A percentile compares a stretch with the other conserved stretches of the same genome.
Evolutionary conservation across 2,329 filamentous ascomycete genomes (phyloP).

Genomic region (Zopfia rhizophila): DNA sequence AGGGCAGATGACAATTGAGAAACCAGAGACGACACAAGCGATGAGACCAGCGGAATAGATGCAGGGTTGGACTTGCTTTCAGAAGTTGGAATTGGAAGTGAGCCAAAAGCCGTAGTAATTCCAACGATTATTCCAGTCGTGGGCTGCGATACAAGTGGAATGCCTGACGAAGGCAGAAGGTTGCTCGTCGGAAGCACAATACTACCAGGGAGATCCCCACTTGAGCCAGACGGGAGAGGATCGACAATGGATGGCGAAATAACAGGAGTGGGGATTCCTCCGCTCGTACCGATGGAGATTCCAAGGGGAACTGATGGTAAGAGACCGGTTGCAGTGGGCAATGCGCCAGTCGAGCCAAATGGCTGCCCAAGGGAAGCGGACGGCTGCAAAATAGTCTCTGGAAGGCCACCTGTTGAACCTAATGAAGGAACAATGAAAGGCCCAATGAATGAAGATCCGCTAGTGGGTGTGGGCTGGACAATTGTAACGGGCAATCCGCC

Average conservation of each 20-base stretch:
- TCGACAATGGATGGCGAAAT: conserved; percentile 7
- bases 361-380: conserved; percentile 9
- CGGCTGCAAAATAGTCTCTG: conserved; percentile 28
- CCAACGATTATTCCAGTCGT: conserved; percentile 45
- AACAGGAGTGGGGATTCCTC: conserved; percentile 20
- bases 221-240: conserved; percentile 29
- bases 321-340: conserved; percentile 5
- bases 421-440: conserved; percentile 3
- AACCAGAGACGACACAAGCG: conserved; percentile 2
- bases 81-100: conserved; percentile 27
- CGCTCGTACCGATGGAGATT: no score
- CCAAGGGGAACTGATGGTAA: no score
- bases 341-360: conserved; percentile 21
- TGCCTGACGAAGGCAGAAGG: conserved; percentile 9
- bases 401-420: conserved; percentile 26
- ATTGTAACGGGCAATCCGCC: conserved; percentile 4
- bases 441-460: background rate
- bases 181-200: conserved; percentile 35
- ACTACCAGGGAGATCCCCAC: conserved; percentile 34
- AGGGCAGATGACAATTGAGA: conserved; percentile 5
- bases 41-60: conserved; percentile 2
- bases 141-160: conserved; percentile 14
- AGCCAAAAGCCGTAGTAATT: conserved; percentile 46
- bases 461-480: conserved; percentile 12
- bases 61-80: conserved; percentile 17